Percentiles rank a stretch among this genome's conserved stretches.
These are phyloP conservation scores for Earliella scabrosa DNA, from an alignment of 1,284 basidiomycete genomes.

Conservation along the genomic window DNA sequence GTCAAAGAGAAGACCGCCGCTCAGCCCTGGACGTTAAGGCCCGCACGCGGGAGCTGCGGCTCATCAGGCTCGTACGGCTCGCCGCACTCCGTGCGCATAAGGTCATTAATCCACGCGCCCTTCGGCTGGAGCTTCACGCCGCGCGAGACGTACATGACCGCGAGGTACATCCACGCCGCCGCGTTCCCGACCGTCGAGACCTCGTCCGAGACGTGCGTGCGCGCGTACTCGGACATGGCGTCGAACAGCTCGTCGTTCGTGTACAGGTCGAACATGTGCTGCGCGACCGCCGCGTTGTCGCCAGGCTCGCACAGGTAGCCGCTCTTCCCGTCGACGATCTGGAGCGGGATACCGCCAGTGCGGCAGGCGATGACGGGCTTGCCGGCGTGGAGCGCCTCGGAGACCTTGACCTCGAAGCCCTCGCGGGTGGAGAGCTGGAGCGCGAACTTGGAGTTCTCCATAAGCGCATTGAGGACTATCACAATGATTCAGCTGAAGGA, in stretches of 20 bases:
- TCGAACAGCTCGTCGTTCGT: slow-evolving; percentile 71
- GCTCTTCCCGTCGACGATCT: slow-evolving; percentile 82
- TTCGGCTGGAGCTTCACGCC: slow-evolving; percentile 76
- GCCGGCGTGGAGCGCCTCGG: slow-evolving; percentile 85
- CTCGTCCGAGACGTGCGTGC: slow-evolving; percentile 77
- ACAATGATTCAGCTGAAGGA: not conserved
- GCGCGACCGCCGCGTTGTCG: slow-evolving; percentile 74
- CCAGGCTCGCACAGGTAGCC: slow-evolving; percentile 80
- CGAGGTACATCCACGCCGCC: slow-evolving; percentile 81
- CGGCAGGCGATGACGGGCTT: slow-evolving; percentile 80
- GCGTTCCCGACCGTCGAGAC: slow-evolving; percentile 82
- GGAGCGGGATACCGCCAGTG: slow-evolving; percentile 89
- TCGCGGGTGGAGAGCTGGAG: slow-evolving; percentile 83
- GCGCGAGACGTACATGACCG: slow-evolving; percentile 70
- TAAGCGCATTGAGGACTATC: slow-evolving; percentile 75
- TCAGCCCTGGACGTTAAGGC: slow-evolving; percentile 36
- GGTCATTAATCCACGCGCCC: slow-evolving; percentile 81
- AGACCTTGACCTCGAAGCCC: slow-evolving; percentile 93
- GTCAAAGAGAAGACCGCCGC: not conserved
- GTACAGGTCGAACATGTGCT: slow-evolving; percentile 74
- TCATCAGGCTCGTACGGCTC: slow-evolving; percentile 68
- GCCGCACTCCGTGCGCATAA: slow-evolving; percentile 72
- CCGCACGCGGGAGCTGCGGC: slow-evolving; percentile 65
- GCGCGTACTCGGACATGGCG: slow-evolving; percentile 52
- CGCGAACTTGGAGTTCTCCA: slow-evolving; percentile 78